These are phyloP conservation scores for Fusarium sp. DNA, from an alignment of 2,329 filamentous ascomycete genomes.

Conservation along the genomic window DNA sequence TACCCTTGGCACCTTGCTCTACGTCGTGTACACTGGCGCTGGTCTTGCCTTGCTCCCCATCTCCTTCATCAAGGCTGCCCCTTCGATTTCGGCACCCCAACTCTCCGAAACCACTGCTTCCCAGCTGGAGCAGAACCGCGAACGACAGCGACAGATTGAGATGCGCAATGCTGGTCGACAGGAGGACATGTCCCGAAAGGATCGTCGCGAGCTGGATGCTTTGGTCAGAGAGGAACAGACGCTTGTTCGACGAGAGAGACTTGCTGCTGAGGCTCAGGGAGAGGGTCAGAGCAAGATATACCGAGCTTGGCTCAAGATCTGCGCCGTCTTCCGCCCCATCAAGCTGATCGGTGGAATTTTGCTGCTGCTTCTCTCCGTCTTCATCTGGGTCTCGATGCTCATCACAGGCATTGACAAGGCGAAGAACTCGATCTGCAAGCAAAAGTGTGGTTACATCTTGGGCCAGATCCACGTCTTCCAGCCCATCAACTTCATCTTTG, in stretches of 20 bases:
- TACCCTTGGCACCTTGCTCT: conserved; percentile 85
- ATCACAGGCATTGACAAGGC: conserved; percentile 97
- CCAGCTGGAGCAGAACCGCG: conserved; percentile 86
- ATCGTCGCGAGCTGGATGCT: conserved; percentile 87
- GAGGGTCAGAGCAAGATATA: conserved; percentile 81
- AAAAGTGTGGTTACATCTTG: conserved; percentile 91
- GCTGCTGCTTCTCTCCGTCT: conserved; percentile 76
- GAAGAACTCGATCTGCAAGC: conserved; percentile 92
- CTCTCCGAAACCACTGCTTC: conserved; percentile 81
- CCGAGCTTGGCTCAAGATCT: conserved; percentile 80
- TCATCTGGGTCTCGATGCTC: conserved; percentile 92
- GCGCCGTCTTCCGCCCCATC: conserved; percentile 85
- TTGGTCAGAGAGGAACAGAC: conserved; percentile 92
- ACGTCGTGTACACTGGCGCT: conserved; percentile 87
- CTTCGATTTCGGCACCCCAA: conserved; percentile 83
- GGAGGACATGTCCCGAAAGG: conserved; percentile 82
- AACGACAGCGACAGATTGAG: conserved; percentile 92
- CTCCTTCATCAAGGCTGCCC: conserved; percentile 90
- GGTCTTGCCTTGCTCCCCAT: conserved; percentile 91
- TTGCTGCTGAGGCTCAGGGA: conserved; percentile 84
- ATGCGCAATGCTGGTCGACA: conserved; percentile 81
- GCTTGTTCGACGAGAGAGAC: conserved; percentile 85
- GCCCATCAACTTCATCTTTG: conserved; percentile 86
- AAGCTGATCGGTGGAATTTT: conserved; percentile 88
- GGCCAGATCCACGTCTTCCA: conserved; percentile 91